Evolutionary conservation across 164 flowering plant species (phyloP).

Genomic region (grape (Vitis vinifera)): ASM3070453v1 NC_081812.1:922001-922500

Average conservation of each 20-base stretch:
- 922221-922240: no score
- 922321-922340: slow-evolving; percentile 96
- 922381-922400: slow-evolving; percentile 76
- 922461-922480: slow-evolving; percentile 12
- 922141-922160: no score
- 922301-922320: slow-evolving; percentile 99
- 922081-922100: no score
- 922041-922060: no score
- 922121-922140: no score
- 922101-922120: no score
- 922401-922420: slow-evolving; percentile 84
- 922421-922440: slow-evolving; percentile 22
- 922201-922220: no score
- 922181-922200: background rate
- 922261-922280: background rate
- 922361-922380: slow-evolving; percentile 84
- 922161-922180: no score
- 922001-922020: no score
- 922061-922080: no score
- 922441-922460: background rate
- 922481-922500: slow-evolving; percentile 2
- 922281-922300: slow-evolving; percentile 66
- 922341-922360: slow-evolving; percentile 99
- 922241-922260: no score
- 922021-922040: no score